Evolutionary conservation across 805 yeast genomes (phyloP).

Genomic region (Scheffersomyces amazonensis): DNA sequence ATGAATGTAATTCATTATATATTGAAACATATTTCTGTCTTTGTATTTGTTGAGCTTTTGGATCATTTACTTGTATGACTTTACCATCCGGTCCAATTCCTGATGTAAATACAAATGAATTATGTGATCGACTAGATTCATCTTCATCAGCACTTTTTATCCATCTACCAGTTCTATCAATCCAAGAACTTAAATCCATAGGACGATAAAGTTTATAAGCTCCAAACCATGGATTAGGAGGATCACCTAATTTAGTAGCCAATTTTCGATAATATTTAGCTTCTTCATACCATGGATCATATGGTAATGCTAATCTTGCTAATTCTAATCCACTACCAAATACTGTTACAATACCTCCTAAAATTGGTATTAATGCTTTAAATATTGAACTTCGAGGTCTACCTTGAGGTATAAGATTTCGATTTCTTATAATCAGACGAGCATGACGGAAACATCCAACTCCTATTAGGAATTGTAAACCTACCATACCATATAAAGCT

Average conservation of each 20-base stretch:
- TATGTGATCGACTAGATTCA: not conserved
- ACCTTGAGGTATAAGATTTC: conserved; percentile 11
- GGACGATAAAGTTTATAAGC: conserved; percentile 55
- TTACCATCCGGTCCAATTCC: not conserved
- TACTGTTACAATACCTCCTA: conserved; percentile 46
- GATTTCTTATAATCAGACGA: conserved; percentile 1
- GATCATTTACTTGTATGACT: not conserved
- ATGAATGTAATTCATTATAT: conserved; percentile 20
- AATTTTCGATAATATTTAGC: conserved; percentile 52
- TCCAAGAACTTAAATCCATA: conserved; percentile 41
- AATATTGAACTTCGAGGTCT: conserved; percentile 6
- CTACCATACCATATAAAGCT: conserved; percentile 52
- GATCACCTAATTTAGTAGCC: conserved; percentile 48
- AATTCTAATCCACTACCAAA: conserved; percentile 57
- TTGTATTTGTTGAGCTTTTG: conserved; percentile 3
- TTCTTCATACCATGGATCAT: conserved; percentile 74
- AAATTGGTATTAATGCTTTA: conserved; percentile 8
- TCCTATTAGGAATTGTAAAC: conserved; percentile 54
- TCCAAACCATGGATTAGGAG: conserved; percentile 64
- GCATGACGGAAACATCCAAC: conserved; percentile 19
- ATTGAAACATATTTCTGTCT: conserved; percentile 28
- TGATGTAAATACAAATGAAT: no score
- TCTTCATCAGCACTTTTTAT: conserved; percentile 4
- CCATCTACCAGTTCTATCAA: conserved; percentile 19
- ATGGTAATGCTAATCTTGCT: conserved; percentile 43